Evolutionary conservation across 2,329 filamentous ascomycete species (phyloP).

Genomic region (Venturia effusa): DNA sequence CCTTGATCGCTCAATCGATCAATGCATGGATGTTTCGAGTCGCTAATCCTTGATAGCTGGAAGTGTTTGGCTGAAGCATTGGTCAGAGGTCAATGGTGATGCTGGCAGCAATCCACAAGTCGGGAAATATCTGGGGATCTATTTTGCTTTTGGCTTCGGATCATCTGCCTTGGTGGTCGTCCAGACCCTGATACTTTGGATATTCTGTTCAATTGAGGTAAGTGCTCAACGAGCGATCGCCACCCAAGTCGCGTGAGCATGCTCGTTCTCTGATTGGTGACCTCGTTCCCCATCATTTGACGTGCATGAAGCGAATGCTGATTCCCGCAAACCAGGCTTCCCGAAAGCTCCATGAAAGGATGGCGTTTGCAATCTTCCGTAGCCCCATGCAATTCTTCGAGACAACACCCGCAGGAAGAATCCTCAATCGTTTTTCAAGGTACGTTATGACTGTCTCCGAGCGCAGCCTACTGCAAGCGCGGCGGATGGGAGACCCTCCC

Average conservation of each 20-base stretch:
- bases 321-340: conserved; percentile 52
- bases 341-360: conserved; percentile 88
- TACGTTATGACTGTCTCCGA: conserved; percentile 29
- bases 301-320: conserved; percentile 18
- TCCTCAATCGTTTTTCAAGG: conserved; percentile 93
- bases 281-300: conserved; percentile 1
- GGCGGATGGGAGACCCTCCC: not conserved
- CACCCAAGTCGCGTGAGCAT: not conserved
- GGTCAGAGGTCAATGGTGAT: conserved; percentile 70
- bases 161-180: conserved; percentile 74
- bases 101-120: conserved; percentile 61
- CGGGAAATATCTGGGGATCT: conserved; percentile 87
- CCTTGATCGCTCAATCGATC: not conserved
- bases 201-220: conserved; percentile 98
- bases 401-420: conserved; percentile 86
- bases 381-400: conserved; percentile 99
- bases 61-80: conserved; percentile 87
- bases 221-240: conserved; percentile 18
- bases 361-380: conserved; percentile 95
- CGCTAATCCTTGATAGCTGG: conserved; percentile 41
- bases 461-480: not conserved
- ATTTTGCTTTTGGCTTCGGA: conserved; percentile 89
- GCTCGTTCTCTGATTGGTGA: conserved; percentile 4
- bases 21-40: conserved; percentile 16
- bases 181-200: conserved; percentile 94